A percentile compares a stretch with the other conserved stretches of the same genome.
Evolutionary conservation across 768 basidiomycete species (phyloP).

Genomic region (Tubosaeta sp.): DNA sequence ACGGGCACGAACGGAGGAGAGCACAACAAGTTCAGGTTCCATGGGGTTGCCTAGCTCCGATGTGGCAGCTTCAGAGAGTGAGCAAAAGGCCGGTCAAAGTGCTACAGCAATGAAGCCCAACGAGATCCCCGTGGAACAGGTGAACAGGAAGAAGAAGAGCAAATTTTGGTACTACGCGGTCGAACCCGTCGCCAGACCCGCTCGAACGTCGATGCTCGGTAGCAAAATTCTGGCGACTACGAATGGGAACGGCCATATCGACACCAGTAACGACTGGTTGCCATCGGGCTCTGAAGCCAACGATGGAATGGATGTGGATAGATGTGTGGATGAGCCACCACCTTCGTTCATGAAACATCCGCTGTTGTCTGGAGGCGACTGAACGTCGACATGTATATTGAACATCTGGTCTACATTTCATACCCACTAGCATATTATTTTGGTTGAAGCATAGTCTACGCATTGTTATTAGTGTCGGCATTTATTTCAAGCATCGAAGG

Average conservation of each 20-base stretch:
- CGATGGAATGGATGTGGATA: conserved; percentile 24
- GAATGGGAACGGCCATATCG: conserved; percentile 21
- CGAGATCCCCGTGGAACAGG: conserved; percentile 70
- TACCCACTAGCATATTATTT: conserved; percentile 28
- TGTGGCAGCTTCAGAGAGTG: conserved; percentile 25
- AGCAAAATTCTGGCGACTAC: conserved; percentile 11
- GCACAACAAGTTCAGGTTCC: conserved; percentile 51
- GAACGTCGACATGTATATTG: conserved; percentile 1
- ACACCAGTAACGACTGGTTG: conserved; percentile 7
- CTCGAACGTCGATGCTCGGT: conserved; percentile 10
- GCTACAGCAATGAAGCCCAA: conserved; percentile 66
- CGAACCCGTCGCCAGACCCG: conserved; percentile 51
- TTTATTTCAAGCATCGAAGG: background rate
- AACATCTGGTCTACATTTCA: conserved; percentile 15
- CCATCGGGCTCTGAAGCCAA: background rate
- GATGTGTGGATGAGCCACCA: conserved; percentile 11
- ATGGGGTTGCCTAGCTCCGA: conserved; percentile 28
- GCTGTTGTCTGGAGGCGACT: conserved; percentile 11
- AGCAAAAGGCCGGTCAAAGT: conserved; percentile 45
- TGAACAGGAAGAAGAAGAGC: conserved; percentile 79
- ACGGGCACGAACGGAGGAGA: conserved; percentile 76
- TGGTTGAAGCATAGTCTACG: conserved; percentile 25
- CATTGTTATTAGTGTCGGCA: conserved; percentile 23
- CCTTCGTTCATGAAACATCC: conserved; percentile 14
- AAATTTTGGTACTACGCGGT: conserved; percentile 90